Percentiles rank a stretch among this genome's conserved stretches.
Evolutionary conservation across 768 basidiomycete genomes (phyloP).

Genomic region (Lactarius akahatsu): DNA sequence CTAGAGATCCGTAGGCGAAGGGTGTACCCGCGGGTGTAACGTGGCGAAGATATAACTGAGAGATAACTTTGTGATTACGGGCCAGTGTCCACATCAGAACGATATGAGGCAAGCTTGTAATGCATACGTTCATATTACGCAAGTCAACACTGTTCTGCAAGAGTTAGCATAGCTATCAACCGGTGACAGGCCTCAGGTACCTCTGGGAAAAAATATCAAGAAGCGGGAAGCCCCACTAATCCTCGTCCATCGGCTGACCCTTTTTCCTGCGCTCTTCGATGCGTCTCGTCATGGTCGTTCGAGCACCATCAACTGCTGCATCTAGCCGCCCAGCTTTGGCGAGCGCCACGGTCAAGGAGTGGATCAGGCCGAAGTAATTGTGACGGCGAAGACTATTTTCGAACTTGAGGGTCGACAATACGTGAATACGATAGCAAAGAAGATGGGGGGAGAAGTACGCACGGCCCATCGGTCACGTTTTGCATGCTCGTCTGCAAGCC

Average conservation of each 20-base stretch:
- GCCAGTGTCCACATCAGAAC: conserved; percentile 8
- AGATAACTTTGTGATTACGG: background rate
- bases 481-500: conserved; percentile 62
- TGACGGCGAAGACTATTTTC: conserved; percentile 86
- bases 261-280: conserved; percentile 42
- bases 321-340: conserved; percentile 68
- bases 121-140: conserved; percentile 17
- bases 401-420: conserved; percentile 48
- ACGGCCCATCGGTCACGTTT: conserved; percentile 85
- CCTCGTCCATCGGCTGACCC: conserved; percentile 46
- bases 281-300: conserved; percentile 45
- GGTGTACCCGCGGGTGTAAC: background rate
- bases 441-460: conserved; percentile 37
- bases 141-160: conserved; percentile 9
- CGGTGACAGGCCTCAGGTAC: conserved; percentile 2
- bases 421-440: conserved; percentile 3
- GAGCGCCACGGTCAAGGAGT: conserved; percentile 68
- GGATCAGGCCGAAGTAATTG: conserved; percentile 81
- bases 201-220: background rate
- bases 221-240: conserved; percentile 30
- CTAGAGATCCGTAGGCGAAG: background rate
- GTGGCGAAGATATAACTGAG: background rate
- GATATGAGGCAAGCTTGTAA: conserved; percentile 15
- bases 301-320: conserved; percentile 47
- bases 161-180: conserved; percentile 15